Evolutionary conservation across 257 asterid species (phyloP), one percentile per base, ranked within the genome.

Genomic region (Buddleja alternifolia): DNA sequence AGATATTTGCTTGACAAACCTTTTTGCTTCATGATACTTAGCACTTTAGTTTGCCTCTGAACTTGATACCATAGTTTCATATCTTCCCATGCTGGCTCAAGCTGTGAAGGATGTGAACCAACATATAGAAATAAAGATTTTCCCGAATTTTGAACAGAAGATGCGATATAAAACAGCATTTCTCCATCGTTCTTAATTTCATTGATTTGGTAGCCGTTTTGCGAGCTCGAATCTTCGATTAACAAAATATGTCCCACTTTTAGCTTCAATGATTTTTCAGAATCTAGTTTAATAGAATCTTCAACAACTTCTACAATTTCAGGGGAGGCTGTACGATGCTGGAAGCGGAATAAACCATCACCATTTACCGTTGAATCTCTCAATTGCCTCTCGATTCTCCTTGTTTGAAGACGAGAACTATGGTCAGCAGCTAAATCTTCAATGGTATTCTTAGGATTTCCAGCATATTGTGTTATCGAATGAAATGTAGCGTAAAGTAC

Each of bases 401-500:
- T 89, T 29, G 86, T 82, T 77, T 89, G 97, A 64, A 94, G 95
- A 50, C 97, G 96, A 50, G 93, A 75, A 73, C 95, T 77, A 77
- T 91, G 99, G 77, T 91, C 97, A 41, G 96, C 99, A 66, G 97
- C 99, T 71, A 94, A 80, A 83, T 94, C 99, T 80, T 94, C 99
- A 21, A 94, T 72, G 0, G 92, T 78, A 70, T 77, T 83, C 69
- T 81, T 91, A 37, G 99, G 88, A 59, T 53, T 76, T 52, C 97
- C 97, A 37, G 90, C 96, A 56, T 83, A 91, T 66, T 87, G 97
- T 72, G 85, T 61, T 74, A 94, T 79, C 12, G 99, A 86, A 69
- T 94, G 95, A 87, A 83, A 94, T 66, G 97, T 91, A 47, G 99
- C 88, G 55, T 84, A 91, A 71, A 94, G 99, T 55, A 80, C 85